phyloP scores from a whole-genome alignment of 148 eudicot species.

The Pouteria glomerata region DNA sequence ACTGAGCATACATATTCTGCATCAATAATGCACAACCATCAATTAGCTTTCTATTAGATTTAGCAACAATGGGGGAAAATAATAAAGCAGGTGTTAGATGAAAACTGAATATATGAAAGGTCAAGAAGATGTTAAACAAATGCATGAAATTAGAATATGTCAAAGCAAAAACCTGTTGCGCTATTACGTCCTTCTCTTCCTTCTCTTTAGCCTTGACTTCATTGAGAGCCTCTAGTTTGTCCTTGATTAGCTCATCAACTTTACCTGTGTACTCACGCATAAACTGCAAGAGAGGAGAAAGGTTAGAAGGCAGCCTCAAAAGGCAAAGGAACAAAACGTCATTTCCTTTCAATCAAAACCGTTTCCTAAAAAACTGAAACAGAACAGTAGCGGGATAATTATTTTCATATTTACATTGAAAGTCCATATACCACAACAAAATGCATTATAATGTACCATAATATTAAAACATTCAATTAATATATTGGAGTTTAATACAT shows the following conservation, averaged over 20 bases:
- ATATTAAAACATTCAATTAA: too few species aligned
- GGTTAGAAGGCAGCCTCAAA: neutral
- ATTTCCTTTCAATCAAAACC: too few species aligned
- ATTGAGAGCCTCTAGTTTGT: constrained; percentile 67
- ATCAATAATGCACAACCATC: constrained; percentile 6
- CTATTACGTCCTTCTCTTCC: constrained; percentile 80
- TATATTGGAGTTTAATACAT: too few species aligned
- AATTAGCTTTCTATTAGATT: neutral
- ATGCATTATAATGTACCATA: too few species aligned
- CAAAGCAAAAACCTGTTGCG: constrained; percentile 55
- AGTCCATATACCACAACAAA: too few species aligned
- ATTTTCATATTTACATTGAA: too few species aligned
- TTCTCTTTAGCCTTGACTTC: constrained; percentile 78
- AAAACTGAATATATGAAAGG: neutral
- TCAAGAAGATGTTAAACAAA: neutral
- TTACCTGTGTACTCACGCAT: constrained; percentile 96
- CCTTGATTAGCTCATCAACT: constrained; percentile 87
- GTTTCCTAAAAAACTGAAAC: neutral
- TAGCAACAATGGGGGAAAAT: neutral
- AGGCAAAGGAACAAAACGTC: too few species aligned
- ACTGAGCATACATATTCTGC: constrained; percentile 96
- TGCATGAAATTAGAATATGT: neutral
- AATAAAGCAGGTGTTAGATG: neutral
- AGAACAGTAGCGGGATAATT: too few species aligned
- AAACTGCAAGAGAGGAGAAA: constrained; percentile 40